Evolutionary conservation across 371 early-diverging fungal genomes (phyloP).

Genomic region (Rhizomucor miehei): DNA sequence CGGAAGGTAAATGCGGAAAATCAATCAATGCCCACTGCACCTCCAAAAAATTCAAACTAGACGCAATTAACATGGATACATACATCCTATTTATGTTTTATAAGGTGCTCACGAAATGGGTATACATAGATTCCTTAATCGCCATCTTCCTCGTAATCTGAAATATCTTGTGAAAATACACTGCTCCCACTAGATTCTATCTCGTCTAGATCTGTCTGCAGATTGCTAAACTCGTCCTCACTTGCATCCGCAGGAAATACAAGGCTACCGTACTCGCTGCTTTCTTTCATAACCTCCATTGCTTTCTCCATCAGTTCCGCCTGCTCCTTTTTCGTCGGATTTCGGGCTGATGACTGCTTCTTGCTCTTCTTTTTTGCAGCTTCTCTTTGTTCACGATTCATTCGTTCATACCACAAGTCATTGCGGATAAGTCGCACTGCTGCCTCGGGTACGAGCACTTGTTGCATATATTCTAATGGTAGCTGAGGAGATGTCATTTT

Average conservation of each 20-base stretch:
- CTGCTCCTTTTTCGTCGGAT: slow-evolving; percentile 2
- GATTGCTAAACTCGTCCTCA: slow-evolving; percentile 9
- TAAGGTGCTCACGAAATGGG: too few species aligned
- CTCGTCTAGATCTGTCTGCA: background rate
- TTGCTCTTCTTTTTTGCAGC: slow-evolving; percentile 2
- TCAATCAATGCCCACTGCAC: too few species aligned
- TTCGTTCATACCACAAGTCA: slow-evolving; percentile 22
- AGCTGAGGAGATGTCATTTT: slow-evolving; percentile 40
- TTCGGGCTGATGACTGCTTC: slow-evolving; percentile 1
- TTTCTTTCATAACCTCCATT: slow-evolving; percentile 42
- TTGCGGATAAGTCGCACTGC: slow-evolving; percentile 52
- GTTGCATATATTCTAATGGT: slow-evolving; percentile 59
- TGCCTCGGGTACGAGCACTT: slow-evolving; percentile 60
- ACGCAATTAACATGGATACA: too few species aligned
- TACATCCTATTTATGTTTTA: too few species aligned
- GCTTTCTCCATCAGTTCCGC: slow-evolving; percentile 27
- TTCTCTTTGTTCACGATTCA: too few species aligned
- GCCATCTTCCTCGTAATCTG: too few species aligned
- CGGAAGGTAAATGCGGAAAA: too few species aligned
- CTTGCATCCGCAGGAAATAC: slow-evolving; percentile 34
- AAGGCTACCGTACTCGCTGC: slow-evolving; percentile 47
- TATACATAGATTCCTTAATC: too few species aligned
- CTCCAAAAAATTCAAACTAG: too few species aligned
- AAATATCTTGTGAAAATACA: too few species aligned
- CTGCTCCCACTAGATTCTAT: background rate